phyloP scores from a whole-genome alignment of 2,329 filamentous ascomycete genomes.

The Ascochyta viciae-villosae region DNA sequence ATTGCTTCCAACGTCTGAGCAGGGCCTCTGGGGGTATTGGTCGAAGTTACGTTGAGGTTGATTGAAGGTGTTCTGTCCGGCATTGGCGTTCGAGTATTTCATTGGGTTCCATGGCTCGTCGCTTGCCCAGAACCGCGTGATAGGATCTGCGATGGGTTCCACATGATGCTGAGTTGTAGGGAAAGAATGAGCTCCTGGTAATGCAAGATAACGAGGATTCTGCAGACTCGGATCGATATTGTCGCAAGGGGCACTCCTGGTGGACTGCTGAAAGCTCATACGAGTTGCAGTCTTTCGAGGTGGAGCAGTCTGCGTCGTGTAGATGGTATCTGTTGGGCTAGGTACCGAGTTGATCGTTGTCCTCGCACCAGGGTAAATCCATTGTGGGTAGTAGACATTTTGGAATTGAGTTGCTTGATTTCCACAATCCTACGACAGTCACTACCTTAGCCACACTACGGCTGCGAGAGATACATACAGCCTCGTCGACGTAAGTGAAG shows the following conservation, averaged over 20 bases:
- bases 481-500: slow-evolving; percentile 16
- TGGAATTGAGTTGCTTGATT: slow-evolving; percentile 19
- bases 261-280: slow-evolving; percentile 15
- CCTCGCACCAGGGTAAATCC: slow-evolving; percentile 22
- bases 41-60: slow-evolving; percentile 24
- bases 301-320: slow-evolving; percentile 20
- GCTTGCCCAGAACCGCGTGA: background rate
- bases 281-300: slow-evolving; percentile 8
- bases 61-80: slow-evolving; percentile 6
- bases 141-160: slow-evolving; percentile 19
- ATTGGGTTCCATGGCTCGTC: slow-evolving; percentile 40
- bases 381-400: slow-evolving; percentile 23
- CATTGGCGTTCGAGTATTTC: slow-evolving; percentile 3
- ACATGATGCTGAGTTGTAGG: slow-evolving; percentile 4
- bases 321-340: slow-evolving; percentile 28
- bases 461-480: slow-evolving; percentile 16
- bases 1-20: slow-evolving; percentile 35
- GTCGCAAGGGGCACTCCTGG: background rate
- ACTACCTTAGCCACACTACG: background rate
- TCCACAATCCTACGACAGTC: slow-evolving; percentile 22
- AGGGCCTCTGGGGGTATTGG: slow-evolving; percentile 21
- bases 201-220: slow-evolving; percentile 15
- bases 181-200: slow-evolving; percentile 23
- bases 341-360: slow-evolving; percentile 23
- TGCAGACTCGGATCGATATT: slow-evolving; percentile 1